Base-by-base conservation (phyloP, 345 rosid species). In the Mangifera indica region DNA sequence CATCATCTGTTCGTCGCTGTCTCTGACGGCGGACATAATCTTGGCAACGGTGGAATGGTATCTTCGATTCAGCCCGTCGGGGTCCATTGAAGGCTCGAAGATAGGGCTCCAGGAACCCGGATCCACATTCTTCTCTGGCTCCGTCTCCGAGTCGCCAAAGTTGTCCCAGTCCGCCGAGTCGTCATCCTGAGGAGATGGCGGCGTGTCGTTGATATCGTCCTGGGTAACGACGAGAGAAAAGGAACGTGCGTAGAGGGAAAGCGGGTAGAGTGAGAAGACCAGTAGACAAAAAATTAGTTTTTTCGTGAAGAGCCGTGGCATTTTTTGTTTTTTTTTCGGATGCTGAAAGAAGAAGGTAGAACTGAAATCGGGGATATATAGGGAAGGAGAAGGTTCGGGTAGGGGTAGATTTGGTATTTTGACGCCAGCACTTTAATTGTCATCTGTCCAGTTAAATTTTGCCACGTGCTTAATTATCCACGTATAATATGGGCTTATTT, bases 41-140 rank as follows among this genome's bases (percentile, higher is more conserved):
- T 87, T 91, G 11, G 69, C 46, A 26, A 92, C 91, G 34, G 79
- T 82, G 29, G 86, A 73, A 79, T 84, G 83, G 76, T 95, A 91
- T 34, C 81, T 76, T 61, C 78, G 24, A 80, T 79, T 65, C 76
- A 63, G 74, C 67, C 53, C 83, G 20, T 75, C 69, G 11, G 66
- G 59, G n/a, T 71, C 59, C 25, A 60, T 59, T 22, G 84, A 89
- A n/a, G 98, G 91, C 81, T 93, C 99, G 67, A 95, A 88, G 71
- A 93, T 81, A 42, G 91, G 88, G 64, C 94, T 90, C 98, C 98
- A 93, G 0, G 98, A 91, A 10, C 98, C 98, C 15, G 94, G 97
- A 71, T 92, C 98, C 45, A 95, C 93, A 76, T 86, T 89, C 49
- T 90, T 89, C 29, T 89, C 97, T 2, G 96, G 71, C 72, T 84